Base-by-base conservation (phyloP, 306 rosid species). In the Cicer cuneatum region DNA sequence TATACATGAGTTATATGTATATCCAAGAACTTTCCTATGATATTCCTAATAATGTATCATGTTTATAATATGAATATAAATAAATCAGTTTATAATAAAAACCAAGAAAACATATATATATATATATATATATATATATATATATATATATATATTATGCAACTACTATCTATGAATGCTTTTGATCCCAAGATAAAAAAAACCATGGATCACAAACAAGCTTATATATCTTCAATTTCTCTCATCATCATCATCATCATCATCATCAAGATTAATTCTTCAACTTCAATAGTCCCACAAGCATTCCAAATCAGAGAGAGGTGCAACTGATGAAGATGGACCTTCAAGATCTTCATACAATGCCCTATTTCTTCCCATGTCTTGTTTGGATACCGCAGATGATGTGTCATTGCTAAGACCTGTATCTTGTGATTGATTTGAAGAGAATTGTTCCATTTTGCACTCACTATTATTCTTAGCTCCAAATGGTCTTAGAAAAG, bases 371-470 rank as follows among this genome's bases (percentile, higher is more conserved):
- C 29, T 39, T 71, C 75, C 75, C 41, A 80, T 80, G 47, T 82
- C 82, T 51, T 81, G 88, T 78, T 86, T 88, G 1, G 93, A 87
- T 8, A 85, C 86, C 2, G 63, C 83, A 0, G 97, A 91, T 10
- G 93, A 88, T 15, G 85, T 89, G 77, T 90, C 91, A 15, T 87
- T 85, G 90, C 92, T 90, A 6, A 87, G 65, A 10, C 92, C 89
- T 0, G 93, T 90, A 56, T 90, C 97, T 54, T 87, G 96, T 2
- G 96, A 90, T 42, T 86, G 95, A 74, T 89, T 85, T 0, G 88
- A 77, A 4, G 96, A 88, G 73, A 88, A 88, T 5, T 77, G 93
- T 73, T 86, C 96, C 81, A 75, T 71, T 80, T 87, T 88, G 86
- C 96, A 85, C 80, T 79, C 72, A 29, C 62, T 40, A 6, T 68